Percentiles rank a stretch among this genome's conserved stretches.
Evolutionary conservation across 2,329 filamentous ascomycete genomes (phyloP).

Genomic region (Hansfordia pulvinata): DNA sequence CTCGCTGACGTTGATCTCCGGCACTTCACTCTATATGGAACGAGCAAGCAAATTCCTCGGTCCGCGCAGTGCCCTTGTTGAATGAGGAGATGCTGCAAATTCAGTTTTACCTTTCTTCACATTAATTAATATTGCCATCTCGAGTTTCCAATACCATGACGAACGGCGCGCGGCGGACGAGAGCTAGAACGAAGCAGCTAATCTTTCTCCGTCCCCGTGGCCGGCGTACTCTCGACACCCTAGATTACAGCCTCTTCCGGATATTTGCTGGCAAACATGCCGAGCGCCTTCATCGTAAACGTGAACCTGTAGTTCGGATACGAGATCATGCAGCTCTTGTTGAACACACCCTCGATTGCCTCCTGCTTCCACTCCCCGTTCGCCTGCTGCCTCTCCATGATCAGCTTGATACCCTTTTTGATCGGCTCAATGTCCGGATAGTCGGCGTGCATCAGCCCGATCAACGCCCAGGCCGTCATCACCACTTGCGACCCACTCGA

Average conservation of each 20-base stretch:
- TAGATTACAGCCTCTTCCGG: conserved; percentile 44
- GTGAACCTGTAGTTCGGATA: conserved; percentile 99
- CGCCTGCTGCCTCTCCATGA: conserved; percentile 71
- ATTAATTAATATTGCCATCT: too few species aligned
- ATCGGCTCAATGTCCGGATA: conserved; percentile 67
- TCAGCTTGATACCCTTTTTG: conserved; percentile 59
- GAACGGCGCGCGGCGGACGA: too few species aligned
- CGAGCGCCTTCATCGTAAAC: conserved; percentile 86
- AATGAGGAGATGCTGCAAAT: too few species aligned
- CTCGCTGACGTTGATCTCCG: too few species aligned
- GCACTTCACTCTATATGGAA: too few species aligned
- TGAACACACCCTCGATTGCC: conserved; percentile 95
- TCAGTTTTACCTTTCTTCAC: too few species aligned
- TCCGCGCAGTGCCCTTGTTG: too few species aligned
- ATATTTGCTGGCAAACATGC: conserved; percentile 68
- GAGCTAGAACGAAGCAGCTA: too few species aligned
- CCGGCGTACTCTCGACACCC: conserved; percentile 3
- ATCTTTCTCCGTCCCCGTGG: too few species aligned
- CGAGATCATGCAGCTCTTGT: conserved; percentile 98
- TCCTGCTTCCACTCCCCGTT: conserved; percentile 96
- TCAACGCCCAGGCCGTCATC: conserved; percentile 83
- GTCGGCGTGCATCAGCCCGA: conserved; percentile 68
- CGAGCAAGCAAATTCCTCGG: too few species aligned
- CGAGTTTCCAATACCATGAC: too few species aligned
- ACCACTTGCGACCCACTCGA: conserved; percentile 71